Base-by-base conservation (phyloP, 441 rosid genomes). In the Arabidopsis hybrid region DNA sequence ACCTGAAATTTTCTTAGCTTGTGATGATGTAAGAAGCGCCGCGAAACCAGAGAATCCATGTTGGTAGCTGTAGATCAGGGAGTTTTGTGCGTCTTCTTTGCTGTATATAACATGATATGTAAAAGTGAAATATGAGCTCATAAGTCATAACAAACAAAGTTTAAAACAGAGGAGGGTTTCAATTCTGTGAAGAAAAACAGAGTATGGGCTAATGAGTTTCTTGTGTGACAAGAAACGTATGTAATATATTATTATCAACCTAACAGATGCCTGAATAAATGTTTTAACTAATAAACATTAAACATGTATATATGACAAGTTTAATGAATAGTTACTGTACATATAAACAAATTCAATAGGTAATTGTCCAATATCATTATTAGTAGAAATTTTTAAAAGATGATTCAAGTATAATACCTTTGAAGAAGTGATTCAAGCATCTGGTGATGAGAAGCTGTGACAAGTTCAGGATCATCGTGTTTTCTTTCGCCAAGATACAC, bases 11-110 rank as follows among this genome's bases (percentile, higher is more conserved):
- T 71, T 39, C 61, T 74, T 84, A 8, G 86, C 93, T 69, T 85
- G 87, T 11, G 84, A 72, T 42, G 82, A 73, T 2, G 90, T 81
- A 18, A 88, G 87, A 83, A 82, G 77, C n/a, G 91, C 96, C 3
- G 91, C 88, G 65, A 88, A 90, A 18, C 93, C 91, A 0, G 91
- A 87, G 71, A 90, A 87, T 69, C 90, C 89, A 79, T 88, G 93
- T 76, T 74, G 77, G 80, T 86, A 90, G 82, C 85, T 87, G 72
- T 88, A 88, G 67, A 90, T 79, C 79, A 88, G 74, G 60, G 69
- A 77, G 57, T 82, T 72, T 14, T 72, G 71, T 39, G 90, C 86
- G 2, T 65, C 65, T 74, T 85, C 83, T 74, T 79, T 80, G 74
- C 91, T 87, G 83, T 79, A 79, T 52, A 60, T 66, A 18, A 29